phyloP scores from a whole-genome alignment of 345 rosid species.

The Eutrema heterophyllum region DNA sequence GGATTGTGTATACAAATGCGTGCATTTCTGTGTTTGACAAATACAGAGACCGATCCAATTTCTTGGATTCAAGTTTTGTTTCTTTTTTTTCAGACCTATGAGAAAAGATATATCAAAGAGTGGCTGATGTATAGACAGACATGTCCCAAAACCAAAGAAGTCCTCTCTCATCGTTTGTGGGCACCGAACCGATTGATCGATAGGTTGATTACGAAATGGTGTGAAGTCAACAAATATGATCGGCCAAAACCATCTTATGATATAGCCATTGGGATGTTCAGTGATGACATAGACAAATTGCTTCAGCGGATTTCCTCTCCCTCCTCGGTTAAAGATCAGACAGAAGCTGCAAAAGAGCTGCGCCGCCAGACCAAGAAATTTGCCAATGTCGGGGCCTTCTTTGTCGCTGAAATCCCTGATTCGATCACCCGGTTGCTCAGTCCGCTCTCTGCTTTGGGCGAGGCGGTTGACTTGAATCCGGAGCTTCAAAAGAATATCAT shows the following conservation, averaged over 20 bases:
- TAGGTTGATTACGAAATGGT: slow-evolving; percentile 50
- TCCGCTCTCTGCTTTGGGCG: slow-evolving; percentile 29
- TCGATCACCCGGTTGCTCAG: slow-evolving; percentile 38
- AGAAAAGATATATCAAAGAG: slow-evolving; percentile 38
- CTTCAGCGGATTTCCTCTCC: slow-evolving; percentile 43
- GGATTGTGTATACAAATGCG: neutral
- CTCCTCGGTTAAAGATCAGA: slow-evolving; percentile 37
- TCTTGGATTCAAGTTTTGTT: neutral
- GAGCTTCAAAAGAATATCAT: slow-evolving; percentile 29
- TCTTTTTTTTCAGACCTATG: slow-evolving; percentile 46
- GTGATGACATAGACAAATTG: slow-evolving; percentile 29
- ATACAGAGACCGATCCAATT: neutral
- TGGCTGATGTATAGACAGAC: slow-evolving; percentile 39
- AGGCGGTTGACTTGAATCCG: slow-evolving; percentile 20
- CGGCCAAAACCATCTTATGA: slow-evolving; percentile 27
- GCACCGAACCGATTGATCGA: slow-evolving; percentile 27
- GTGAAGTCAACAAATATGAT: slow-evolving; percentile 31
- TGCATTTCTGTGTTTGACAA: neutral
- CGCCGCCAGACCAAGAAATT: slow-evolving; percentile 41
- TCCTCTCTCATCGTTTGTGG: slow-evolving; percentile 36
- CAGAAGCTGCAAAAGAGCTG: slow-evolving; percentile 47
- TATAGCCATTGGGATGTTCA: slow-evolving; percentile 10
- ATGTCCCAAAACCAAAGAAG: slow-evolving; percentile 47
- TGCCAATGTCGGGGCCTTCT: slow-evolving; percentile 37
- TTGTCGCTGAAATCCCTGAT: slow-evolving; percentile 27